Evolutionary conservation across 2,329 filamentous ascomycete species (phyloP), one percentile per base, ranked within the genome.

Genomic region (Davidsoniella eucalypti): DNA sequence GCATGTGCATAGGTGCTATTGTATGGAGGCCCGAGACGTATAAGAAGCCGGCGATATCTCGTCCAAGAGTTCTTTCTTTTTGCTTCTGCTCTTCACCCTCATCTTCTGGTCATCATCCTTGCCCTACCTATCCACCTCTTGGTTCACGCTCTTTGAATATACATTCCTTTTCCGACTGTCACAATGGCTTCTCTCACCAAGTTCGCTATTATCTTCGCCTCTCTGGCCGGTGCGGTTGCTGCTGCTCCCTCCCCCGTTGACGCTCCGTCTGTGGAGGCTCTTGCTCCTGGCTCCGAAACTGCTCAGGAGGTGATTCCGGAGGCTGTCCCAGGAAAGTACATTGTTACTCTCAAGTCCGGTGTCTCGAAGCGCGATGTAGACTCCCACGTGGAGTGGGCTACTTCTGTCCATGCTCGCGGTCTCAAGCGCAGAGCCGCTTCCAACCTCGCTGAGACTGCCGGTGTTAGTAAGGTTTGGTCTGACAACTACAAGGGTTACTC

Each of bases 261-360:
- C 7, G 14, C 37, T 17, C 9, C 18, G 17, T 26, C 44, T 8
- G 18, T 10, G 8, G 16, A 21, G 3, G 18, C 38, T 2, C 14
- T 23, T n/a, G 23, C 49, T 21, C 37, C 44, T 37, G 17, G 39
- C 43, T 43, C 43, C 37, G 38, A 47, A 44, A 47, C 25, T 18
- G 21, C 21, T 23, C 21, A 23, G 21, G 4, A 23, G 5, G 5
- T 23, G 21, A 5, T 23, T 23, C 5, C 8, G 37, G 37, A 39
- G 17, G 37, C 21, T 23, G 37, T 54, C 39, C 57, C 64, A 45
- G 63, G 61, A 55, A 68, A 64, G 56, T 71, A 69, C 57, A 71
- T 71, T 51, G 57, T 71, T 58, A 70, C 67, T 29, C 55, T 71
- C 21, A 67, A 69, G 57, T 58, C 63, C 9, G 59, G 61, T 23